These are phyloP conservation scores for Funneliformis geosporum DNA, from an alignment of 192 early-diverging fungal species.

Conservation along the genomic window DNA sequence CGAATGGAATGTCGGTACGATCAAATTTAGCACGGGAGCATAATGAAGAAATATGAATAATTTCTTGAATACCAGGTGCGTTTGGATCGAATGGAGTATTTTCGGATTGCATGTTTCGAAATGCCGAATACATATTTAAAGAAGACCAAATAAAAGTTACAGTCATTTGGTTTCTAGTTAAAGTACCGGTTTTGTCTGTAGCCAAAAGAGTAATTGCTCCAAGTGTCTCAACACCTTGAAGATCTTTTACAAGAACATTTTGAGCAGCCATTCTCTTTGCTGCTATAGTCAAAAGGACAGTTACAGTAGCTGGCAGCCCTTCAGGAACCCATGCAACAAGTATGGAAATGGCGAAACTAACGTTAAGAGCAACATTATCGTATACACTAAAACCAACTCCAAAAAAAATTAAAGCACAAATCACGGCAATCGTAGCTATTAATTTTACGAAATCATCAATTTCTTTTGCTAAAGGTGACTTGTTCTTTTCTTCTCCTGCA, in stretches of 20 bases:
- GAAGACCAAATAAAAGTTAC: constrained; percentile 90
- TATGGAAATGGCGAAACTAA: constrained; percentile 90
- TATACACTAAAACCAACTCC: constrained; percentile 65
- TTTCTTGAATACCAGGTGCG: constrained; percentile 68
- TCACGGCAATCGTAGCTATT: constrained; percentile 77
- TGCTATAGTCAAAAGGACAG: constrained; percentile 90
- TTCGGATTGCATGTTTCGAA: constrained; percentile 47
- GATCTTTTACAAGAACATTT: constrained; percentile 94
- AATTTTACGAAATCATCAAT: constrained; percentile 82
- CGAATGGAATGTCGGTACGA: constrained; percentile 81
- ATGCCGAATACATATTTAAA: constrained; percentile 62
- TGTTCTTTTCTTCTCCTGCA: constrained; percentile 70
- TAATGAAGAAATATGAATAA: constrained; percentile 77
- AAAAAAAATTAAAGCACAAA: constrained; percentile 85
- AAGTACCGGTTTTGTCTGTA: constrained; percentile 96
- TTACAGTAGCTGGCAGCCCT: constrained; percentile 92
- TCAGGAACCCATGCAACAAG: constrained; percentile 92
- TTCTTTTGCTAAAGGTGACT: constrained; percentile 75
- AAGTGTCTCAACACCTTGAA: constrained; percentile 95
- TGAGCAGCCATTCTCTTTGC: constrained; percentile 90
- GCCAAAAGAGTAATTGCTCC: constrained; percentile 96
- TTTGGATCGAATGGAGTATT: constrained; percentile 51
- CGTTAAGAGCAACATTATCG: constrained; percentile 60
- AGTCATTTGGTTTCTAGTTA: constrained; percentile 97
- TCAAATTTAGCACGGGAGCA: constrained; percentile 92